phyloP scores from a whole-genome alignment of 768 basidiomycete species.

The button mushroom (Agaricus bisporus) region DNA sequence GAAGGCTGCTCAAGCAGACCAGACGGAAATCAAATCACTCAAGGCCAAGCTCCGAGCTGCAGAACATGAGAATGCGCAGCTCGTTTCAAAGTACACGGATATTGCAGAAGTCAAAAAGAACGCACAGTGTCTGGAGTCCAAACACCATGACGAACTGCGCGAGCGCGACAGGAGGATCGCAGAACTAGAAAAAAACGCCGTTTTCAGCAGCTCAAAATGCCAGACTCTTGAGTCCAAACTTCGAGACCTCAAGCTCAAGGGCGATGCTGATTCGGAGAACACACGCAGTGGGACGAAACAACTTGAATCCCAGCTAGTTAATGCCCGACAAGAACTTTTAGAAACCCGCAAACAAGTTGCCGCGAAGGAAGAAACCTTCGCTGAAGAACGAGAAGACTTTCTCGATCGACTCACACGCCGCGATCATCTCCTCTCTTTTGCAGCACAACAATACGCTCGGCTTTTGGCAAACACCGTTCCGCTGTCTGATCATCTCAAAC shows the following conservation, averaged over 20 bases:
- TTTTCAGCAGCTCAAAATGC: slow-evolving; percentile 43
- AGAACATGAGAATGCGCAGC: slow-evolving; percentile 52
- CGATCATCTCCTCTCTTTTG: slow-evolving; percentile 35
- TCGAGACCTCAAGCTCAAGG: slow-evolving; percentile 35
- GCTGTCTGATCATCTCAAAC: slow-evolving; percentile 24
- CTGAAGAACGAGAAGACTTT: slow-evolving; percentile 38
- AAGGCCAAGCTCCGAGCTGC: slow-evolving; percentile 49
- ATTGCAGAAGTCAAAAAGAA: slow-evolving; percentile 43
- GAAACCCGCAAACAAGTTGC: slow-evolving; percentile 26
- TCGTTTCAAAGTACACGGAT: slow-evolving; percentile 47
- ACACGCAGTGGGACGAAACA: slow-evolving; percentile 25
- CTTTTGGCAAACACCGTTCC: slow-evolving; percentile 40
- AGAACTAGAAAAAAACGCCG: slow-evolving; percentile 49
- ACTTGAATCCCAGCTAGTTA: slow-evolving; percentile 31
- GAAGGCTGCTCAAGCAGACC: slow-evolving; percentile 39
- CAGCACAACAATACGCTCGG: slow-evolving; percentile 50
- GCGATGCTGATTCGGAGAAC: slow-evolving; percentile 32
- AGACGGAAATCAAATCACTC: slow-evolving; percentile 58
- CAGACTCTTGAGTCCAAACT: slow-evolving; percentile 40
- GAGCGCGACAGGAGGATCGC: slow-evolving; percentile 47
- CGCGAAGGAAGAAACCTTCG: slow-evolving; percentile 23
- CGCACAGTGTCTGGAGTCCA: slow-evolving; percentile 41
- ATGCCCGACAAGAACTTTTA: slow-evolving; percentile 29
- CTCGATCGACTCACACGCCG: slow-evolving; percentile 46
- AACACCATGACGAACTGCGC: slow-evolving; percentile 46